Evolutionary conservation across 139 green algal genomes (phyloP), one percentile per base, ranked within the genome.

Genomic region (Pleodorina starrii): DNA sequence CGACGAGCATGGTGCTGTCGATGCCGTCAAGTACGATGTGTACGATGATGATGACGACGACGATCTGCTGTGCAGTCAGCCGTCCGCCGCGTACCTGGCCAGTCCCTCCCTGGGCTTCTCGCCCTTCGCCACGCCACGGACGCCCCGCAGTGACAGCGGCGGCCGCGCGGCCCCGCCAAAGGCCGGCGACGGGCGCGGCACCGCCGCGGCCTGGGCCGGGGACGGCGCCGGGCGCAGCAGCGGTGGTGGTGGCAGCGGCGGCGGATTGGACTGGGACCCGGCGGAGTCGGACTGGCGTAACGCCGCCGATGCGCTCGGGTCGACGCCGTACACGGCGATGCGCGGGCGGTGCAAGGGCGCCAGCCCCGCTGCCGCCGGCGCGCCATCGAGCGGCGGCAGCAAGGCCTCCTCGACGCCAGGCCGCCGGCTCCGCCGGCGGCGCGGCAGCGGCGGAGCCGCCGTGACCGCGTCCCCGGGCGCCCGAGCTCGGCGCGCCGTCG

Each of bases 61-160:
- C 63, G 63, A 73, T 6, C 21, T 73, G 63, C 63, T 73, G 25
- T 21, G 2, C 68, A 76, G 68, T 32, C 68, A 44, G 68, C 35
- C 32, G 32, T 76, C 68, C 17, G 54, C 25, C 9, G 38, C 35
- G 68, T 7, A 48, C 6, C 68, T 44, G 32, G 14, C 48, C 1
- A 84, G 76, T 16, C 50, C n/a, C 16, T 85, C 78, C 0, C 51
- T 85, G 2, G 78, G 78, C 38, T 85, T 85, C 54, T 54, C 51
- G 3, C 44, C 78, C 35, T 54, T 85, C 21, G 50, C 12, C 19
- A 73, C 29, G 11, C 78, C 78, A 36, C 23, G 38, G 27, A 44
- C 76, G 10, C 76, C 32, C 12, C 76, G 76, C 48, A 76, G 68
- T 25, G 29, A 51, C 72, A 32, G 72, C 43, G 51, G 48, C 32